Evolutionary conservation across 805 yeast species (phyloP).

Genomic region (Wickerhamiella domercqiae): DNA sequence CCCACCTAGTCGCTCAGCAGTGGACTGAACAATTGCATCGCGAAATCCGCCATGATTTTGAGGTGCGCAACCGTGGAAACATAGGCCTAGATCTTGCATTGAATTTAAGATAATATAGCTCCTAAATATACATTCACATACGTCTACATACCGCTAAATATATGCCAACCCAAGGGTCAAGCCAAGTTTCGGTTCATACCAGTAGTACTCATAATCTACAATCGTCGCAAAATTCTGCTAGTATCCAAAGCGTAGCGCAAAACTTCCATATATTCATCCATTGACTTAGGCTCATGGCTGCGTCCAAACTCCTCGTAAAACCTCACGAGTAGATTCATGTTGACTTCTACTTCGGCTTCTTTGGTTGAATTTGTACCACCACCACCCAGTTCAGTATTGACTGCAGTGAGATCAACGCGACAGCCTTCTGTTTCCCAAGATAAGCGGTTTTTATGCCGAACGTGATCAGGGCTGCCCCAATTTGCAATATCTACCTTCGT

Average conservation of each 20-base stretch:
- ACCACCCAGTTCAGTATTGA: slow-evolving; percentile 12
- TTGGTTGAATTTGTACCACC: slow-evolving; percentile 12
- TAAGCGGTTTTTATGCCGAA: slow-evolving; percentile 57
- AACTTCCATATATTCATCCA: slow-evolving; percentile 43
- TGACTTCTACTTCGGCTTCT: slow-evolving; percentile 41
- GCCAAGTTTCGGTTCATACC: neutral
- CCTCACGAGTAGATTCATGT: slow-evolving; percentile 28
- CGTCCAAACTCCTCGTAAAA: slow-evolving; percentile 27
- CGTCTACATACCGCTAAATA: too few relatives aligned
- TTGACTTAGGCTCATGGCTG: slow-evolving; percentile 18
- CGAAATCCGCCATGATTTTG: slow-evolving; percentile 40
- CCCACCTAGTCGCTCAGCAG: slow-evolving; percentile 45
- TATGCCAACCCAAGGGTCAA: too few relatives aligned
- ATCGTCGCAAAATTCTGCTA: slow-evolving; percentile 29
- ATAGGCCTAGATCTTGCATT: slow-evolving; percentile 17
- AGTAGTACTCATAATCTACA: neutral
- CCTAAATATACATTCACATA: neutral
- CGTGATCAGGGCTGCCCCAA: slow-evolving; percentile 20
- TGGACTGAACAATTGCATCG: slow-evolving; percentile 49
- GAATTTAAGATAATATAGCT: slow-evolving; percentile 17
- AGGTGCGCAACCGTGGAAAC: slow-evolving; percentile 30
- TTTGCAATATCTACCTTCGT: slow-evolving; percentile 29
- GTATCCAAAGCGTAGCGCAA: slow-evolving; percentile 45
- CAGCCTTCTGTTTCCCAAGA: slow-evolving; percentile 53
- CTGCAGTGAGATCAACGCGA: slow-evolving; percentile 23